These are phyloP conservation scores for Dryas drummondii DNA, from an alignment of 306 rosid species.

Conservation along the genomic window DNA sequence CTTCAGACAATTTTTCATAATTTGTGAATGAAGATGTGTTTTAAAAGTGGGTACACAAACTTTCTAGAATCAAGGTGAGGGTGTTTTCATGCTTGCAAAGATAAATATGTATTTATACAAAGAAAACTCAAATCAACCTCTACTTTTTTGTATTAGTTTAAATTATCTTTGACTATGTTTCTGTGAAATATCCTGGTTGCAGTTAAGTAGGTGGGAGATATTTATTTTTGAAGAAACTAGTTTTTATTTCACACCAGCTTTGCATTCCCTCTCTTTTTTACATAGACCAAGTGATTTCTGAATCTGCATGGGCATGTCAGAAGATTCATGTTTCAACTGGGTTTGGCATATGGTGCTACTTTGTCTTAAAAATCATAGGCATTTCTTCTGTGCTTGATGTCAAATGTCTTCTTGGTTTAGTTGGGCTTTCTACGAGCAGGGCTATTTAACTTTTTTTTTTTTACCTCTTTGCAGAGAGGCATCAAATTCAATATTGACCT, in stretches of 20 bases:
- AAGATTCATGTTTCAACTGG: background rate
- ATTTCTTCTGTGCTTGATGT: background rate
- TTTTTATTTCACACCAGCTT: background rate
- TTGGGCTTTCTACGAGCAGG: background rate
- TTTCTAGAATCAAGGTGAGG: background rate
- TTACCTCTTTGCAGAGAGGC: constrained; percentile 75
- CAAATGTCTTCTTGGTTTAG: background rate
- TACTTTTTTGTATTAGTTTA: background rate
- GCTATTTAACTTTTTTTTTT: constrained; percentile 24
- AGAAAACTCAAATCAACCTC: background rate
- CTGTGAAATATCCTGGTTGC: background rate
- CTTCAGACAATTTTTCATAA: background rate
- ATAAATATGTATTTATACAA: background rate
- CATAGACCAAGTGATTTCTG: background rate
- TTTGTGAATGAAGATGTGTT: background rate
- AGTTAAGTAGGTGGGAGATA: background rate
- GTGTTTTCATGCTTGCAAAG: too few relatives aligned
- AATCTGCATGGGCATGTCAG: background rate
- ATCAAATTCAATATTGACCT: constrained; percentile 90
- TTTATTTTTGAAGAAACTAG: background rate
- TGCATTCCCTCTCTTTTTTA: background rate
- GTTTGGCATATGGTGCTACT: background rate
- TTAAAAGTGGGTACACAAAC: background rate
- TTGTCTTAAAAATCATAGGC: background rate
- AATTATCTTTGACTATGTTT: background rate